Conservation (phyloP, 1,284 basidiomycete species). For the Ustanciosporium gigantosporum region DNA sequence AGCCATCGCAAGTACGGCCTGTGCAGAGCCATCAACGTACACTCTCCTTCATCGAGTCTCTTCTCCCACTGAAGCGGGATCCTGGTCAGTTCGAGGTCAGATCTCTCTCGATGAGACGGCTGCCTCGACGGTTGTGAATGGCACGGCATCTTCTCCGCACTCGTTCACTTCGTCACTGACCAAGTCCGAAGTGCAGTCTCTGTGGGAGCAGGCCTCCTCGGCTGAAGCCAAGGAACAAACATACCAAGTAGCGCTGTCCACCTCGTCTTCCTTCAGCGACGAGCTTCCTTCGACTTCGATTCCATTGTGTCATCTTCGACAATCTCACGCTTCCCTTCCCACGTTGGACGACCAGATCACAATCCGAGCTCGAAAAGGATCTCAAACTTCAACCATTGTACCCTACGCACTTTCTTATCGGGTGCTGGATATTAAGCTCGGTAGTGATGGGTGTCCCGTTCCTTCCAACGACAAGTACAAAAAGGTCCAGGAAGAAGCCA, state of each 20-base stretch:
- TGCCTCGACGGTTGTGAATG: neutral
- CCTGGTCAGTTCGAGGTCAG: constrained; percentile 8
- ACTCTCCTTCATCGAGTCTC: constrained; percentile 15
- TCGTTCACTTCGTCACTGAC: neutral
- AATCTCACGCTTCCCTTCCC: constrained; percentile 3
- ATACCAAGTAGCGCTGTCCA: constrained; percentile 11
- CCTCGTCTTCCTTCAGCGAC: neutral
- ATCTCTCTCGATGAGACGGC: neutral
- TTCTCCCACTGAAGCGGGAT: neutral
- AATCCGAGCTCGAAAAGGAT: neutral
- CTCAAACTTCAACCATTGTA: neutral
- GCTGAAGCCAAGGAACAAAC: neutral
- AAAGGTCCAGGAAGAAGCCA: neutral
- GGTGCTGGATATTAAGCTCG: constrained; percentile 17
- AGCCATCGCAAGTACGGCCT: too few relatives aligned
- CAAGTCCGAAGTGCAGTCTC: neutral
- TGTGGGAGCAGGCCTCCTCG: neutral
- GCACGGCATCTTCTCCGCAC: neutral
- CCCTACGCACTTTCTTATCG: constrained; percentile 6
- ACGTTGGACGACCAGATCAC: constrained; percentile 15
- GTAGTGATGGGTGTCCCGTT: constrained; percentile 6
- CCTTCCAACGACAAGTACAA: neutral
- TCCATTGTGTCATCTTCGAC: constrained; percentile 17
- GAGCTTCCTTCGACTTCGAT: constrained; percentile 3
- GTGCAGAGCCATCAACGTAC: too few relatives aligned